Evolutionary conservation across 208 protist species (phyloP), one percentile per base, ranked within the genome.

Genomic region (Crithidia bombi): DNA sequence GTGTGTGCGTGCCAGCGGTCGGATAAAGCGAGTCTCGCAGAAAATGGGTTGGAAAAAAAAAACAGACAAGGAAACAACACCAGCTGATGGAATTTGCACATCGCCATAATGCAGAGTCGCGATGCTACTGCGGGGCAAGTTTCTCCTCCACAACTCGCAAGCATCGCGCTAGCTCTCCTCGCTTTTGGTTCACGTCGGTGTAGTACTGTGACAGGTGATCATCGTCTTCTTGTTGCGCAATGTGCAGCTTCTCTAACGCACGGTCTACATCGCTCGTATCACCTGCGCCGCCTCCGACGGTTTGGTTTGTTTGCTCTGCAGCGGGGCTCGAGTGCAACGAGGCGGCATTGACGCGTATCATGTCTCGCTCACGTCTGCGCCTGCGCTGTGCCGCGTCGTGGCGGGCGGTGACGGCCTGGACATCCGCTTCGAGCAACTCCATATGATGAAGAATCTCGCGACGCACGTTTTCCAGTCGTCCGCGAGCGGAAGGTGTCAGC

Each of bases 141-240:
- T 55, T 72, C 25, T 73, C 65, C 19, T 73, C 59, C 9, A 81
- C 66, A n/a, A 26, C 36, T 21, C 30, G 36, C 49, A 77, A 55
- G 32, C 65, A 69, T 10, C 52, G 36, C 44, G 50, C 51, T 14
- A 81, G 39, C 70, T 69, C 41, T 17, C 30, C 33, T 23, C 71
- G 35, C 59, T 77, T 75, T 15, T 49, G 44, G 54, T 75, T 75
- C 39, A 75, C 69, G 28, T 75, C 46, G 0, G 51, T 44, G 44
- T 75, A 75, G 46, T 69, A 75, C 43, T 44, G 61, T 44, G 55
- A 51, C 21, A 75, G 69, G 12, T 54, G 36, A 46, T 69, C 62
- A 38, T 75, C 62, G 44, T 75, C 69, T 23, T 69, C 69, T 35
- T 75, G 62, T 54, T 75, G 69, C 28, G 44, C 69, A 47, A 75